These are phyloP conservation scores for Auriscalpium vulgare DNA, from an alignment of 768 basidiomycete species.

Conservation along the genomic window DNA sequence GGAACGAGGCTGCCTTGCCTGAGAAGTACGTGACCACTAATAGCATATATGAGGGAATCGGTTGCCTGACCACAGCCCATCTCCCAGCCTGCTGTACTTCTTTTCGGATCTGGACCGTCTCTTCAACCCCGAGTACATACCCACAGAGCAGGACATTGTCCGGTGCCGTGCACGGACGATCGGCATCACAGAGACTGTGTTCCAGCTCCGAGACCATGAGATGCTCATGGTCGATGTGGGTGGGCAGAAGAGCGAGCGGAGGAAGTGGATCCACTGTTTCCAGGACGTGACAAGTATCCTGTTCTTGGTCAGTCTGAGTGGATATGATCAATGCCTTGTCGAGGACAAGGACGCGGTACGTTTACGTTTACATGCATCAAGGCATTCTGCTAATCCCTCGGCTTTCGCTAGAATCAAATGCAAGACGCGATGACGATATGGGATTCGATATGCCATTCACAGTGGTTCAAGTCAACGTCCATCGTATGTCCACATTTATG, in stretches of 20 bases:
- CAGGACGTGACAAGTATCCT: conserved; percentile 91
- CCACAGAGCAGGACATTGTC: conserved; percentile 83
- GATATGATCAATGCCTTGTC: conserved; percentile 90
- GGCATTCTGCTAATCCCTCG: conserved; percentile 3
- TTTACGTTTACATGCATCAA: conserved; percentile 12
- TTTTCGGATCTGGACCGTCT: conserved; percentile 73
- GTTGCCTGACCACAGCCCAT: conserved; percentile 3
- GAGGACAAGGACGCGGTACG: conserved; percentile 87
- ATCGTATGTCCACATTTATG: conserved; percentile 44
- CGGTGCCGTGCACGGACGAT: conserved; percentile 81
- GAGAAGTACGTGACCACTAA: conserved; percentile 57
- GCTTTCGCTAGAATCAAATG: conserved; percentile 78
- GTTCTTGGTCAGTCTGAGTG: conserved; percentile 85
- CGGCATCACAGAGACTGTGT: conserved; percentile 85
- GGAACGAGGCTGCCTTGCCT: conserved; percentile 86
- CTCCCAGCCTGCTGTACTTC: conserved; percentile 60
- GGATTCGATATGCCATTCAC: conserved; percentile 96
- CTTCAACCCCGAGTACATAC: conserved; percentile 64
- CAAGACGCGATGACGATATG: conserved; percentile 98
- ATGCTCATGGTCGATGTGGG: conserved; percentile 93
- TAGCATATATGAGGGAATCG: background rate
- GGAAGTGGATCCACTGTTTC: conserved; percentile 95
- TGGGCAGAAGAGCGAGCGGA: conserved; percentile 87
- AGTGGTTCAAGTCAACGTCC: conserved; percentile 93
- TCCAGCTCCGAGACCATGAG: conserved; percentile 69